A percentile compares a stretch with the other conserved stretches of the same genome.
Conservation (phyloP, 345 rosid genomes). For the Corchorus olitorius region DNA sequence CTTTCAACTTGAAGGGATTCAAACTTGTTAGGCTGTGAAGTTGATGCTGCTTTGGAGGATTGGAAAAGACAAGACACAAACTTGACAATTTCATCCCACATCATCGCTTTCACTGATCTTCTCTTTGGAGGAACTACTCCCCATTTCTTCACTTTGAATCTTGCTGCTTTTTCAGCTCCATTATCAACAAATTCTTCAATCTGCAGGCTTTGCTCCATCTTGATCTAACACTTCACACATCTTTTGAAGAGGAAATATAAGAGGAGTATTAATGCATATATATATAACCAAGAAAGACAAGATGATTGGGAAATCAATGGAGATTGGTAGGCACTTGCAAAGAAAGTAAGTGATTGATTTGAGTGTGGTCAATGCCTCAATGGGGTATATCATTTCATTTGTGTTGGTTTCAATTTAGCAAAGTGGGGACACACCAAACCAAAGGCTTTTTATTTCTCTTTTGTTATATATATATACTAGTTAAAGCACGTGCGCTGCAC, state of each 20-base stretch:
- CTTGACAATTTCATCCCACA: not conserved
- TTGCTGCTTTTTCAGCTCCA: not conserved
- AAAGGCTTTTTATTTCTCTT: not conserved
- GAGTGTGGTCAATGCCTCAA: no score
- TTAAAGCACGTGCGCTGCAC: no score
- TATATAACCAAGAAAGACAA: not conserved
- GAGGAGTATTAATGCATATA: not conserved
- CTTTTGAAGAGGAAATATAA: not conserved
- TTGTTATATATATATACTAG: no score
- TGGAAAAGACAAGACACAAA: constrained; percentile 1
- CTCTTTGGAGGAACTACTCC: constrained; percentile 20
- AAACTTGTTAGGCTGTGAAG: not conserved
- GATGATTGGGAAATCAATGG: not conserved
- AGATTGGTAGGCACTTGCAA: not conserved
- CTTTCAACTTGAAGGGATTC: not conserved
- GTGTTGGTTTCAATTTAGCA: no score
- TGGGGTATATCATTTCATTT: not conserved
- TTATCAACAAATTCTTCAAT: constrained; percentile 2
- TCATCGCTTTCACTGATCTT: constrained; percentile 25
- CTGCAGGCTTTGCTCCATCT: not conserved
- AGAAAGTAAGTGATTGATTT: not conserved
- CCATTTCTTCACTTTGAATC: constrained; percentile 13
- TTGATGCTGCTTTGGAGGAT: not conserved
- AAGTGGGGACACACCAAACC: not conserved
- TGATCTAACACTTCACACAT: not conserved